Evolutionary conservation across 2,329 filamentous ascomycete genomes (phyloP), one percentile per base, ranked within the genome.

Genomic region (Reticulascus tulasneorum): DNA sequence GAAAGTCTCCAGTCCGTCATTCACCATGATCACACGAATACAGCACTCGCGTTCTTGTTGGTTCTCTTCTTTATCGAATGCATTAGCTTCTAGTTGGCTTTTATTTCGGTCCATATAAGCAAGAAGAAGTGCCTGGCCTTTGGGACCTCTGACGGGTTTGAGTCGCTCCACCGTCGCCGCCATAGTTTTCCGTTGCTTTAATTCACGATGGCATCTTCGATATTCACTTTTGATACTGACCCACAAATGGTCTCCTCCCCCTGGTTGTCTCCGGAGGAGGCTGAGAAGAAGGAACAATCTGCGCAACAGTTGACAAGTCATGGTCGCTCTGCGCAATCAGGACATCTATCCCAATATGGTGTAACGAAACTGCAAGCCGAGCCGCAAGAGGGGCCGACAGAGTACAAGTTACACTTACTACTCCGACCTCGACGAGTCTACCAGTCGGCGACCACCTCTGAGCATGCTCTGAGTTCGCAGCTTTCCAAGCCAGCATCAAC

Each of bases 341-440:
- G 64, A n/a, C 50, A 71, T 7, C 62, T 77, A 10, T 71, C 71
- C 5, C 75, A 83, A 37, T 82, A 79, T 55, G 77, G 74, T 2
- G 77, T 93, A 29, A 84, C 81, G 28, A 87, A 83, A 52, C 67
- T 98, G 12, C 83, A 90, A 45, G 83, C 91, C 10, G 93, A 98
- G 59, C 91, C 91, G 6, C 90, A 97, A 55, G 84, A 94, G 45
- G 93, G 93, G 0, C 89, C 93, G 13, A 94, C 87, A 1, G 93
- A 98, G 63, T 98, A 98, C 65, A 98, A 98, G 60, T 66, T 98
- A 27, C 93, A 97, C 62, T 69, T 98, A 6, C 73, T 97, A 7
- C 67, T 96, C 33, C 80, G 89, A 23, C 82, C 85, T 12, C 76
- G 91, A 39, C 77, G 88, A 43, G 78, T 76, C 7, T 94, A 90